phyloP scores from a whole-genome alignment of 148 eudicot genomes.

The Fallopia convolvulus region DNA sequence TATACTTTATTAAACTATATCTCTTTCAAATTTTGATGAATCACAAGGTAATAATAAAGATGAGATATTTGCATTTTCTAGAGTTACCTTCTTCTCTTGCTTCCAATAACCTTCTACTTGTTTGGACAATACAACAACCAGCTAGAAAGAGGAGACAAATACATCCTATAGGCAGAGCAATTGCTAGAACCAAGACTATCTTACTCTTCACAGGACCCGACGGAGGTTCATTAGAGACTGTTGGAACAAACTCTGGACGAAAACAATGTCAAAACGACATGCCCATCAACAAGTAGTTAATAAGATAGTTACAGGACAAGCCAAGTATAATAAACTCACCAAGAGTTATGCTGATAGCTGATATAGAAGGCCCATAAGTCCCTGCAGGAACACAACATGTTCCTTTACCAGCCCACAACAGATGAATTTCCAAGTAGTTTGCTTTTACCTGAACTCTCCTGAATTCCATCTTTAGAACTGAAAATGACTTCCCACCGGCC shows the following conservation, averaged over 20 bases:
- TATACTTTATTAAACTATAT: too few species aligned
- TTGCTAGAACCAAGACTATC: constrained; percentile 60
- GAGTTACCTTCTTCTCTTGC: constrained; percentile 55
- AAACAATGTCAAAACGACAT: background rate
- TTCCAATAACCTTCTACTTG: constrained; percentile 27
- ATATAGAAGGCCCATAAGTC: constrained; percentile 70
- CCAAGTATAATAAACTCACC: constrained; percentile 22
- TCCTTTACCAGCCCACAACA: constrained; percentile 98
- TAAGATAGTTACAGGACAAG: background rate
- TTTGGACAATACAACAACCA: constrained; percentile 29
- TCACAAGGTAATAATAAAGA: background rate
- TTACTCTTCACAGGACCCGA: constrained; percentile 21
- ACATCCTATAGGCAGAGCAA: constrained; percentile 39
- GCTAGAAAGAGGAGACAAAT: constrained; percentile 36
- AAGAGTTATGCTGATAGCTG: constrained; percentile 76
- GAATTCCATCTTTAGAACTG: constrained; percentile 34
- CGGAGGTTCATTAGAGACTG: constrained; percentile 43
- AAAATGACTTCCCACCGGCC: constrained; percentile 44
- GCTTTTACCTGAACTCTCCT: constrained; percentile 33
- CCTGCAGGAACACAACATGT: constrained; percentile 79
- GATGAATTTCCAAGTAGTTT: constrained; percentile 76
- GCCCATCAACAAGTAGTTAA: background rate
- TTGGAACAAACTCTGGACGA: constrained; percentile 55
- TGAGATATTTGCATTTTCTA: too few species aligned
- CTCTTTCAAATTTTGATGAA: background rate